These are phyloP conservation scores for Graphilbum ipis-grandicollis DNA, from an alignment of 2,329 filamentous ascomycete genomes.

Conservation along the genomic window DNA sequence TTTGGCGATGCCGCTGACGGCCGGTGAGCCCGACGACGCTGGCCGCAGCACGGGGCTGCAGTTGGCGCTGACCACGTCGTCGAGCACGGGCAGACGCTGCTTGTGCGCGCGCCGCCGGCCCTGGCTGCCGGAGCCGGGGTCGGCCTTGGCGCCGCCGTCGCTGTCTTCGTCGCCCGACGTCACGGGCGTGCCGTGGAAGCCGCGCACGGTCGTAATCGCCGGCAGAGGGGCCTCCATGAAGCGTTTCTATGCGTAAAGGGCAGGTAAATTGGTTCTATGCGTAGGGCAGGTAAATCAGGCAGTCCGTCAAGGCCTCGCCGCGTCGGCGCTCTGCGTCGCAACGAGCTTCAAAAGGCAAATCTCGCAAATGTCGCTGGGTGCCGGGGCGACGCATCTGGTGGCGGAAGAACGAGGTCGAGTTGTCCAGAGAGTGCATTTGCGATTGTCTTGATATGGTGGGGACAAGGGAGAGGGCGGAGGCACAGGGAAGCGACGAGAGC, in stretches of 20 bases:
- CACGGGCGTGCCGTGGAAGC: slow-evolving; percentile 35
- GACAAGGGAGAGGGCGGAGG: too few relatives aligned
- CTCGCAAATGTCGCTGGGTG: slow-evolving; percentile 29
- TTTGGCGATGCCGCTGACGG: slow-evolving; percentile 59
- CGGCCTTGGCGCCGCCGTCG: slow-evolving; percentile 22
- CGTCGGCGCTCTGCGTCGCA: slow-evolving; percentile 39
- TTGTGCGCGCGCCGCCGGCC: slow-evolving; percentile 19
- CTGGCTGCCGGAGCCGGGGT: slow-evolving; percentile 8
- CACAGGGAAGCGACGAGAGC: too few relatives aligned
- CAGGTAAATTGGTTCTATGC: too few relatives aligned
- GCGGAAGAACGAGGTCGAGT: slow-evolving; percentile 31
- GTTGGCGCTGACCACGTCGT: slow-evolving; percentile 44
- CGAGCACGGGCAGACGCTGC: slow-evolving; percentile 22
- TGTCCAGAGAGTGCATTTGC: slow-evolving; percentile 32
- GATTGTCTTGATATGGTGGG: too few relatives aligned
- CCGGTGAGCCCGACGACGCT: slow-evolving; percentile 31
- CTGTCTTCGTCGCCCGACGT: slow-evolving; percentile 41
- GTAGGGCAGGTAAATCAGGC: too few relatives aligned
- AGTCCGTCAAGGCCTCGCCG: slow-evolving; percentile 25
- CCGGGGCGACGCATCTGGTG: slow-evolving; percentile 40
- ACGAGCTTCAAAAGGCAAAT: slow-evolving; percentile 32
- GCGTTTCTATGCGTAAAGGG: too few relatives aligned
- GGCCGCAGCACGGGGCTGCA: slow-evolving; percentile 42
- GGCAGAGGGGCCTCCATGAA: slow-evolving; percentile 31
- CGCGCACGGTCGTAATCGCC: slow-evolving; percentile 37